These are phyloP conservation scores for Suhomyces atakaporum DNA, from an alignment of 1,139 yeast genomes.

Conservation along the genomic window DNA sequence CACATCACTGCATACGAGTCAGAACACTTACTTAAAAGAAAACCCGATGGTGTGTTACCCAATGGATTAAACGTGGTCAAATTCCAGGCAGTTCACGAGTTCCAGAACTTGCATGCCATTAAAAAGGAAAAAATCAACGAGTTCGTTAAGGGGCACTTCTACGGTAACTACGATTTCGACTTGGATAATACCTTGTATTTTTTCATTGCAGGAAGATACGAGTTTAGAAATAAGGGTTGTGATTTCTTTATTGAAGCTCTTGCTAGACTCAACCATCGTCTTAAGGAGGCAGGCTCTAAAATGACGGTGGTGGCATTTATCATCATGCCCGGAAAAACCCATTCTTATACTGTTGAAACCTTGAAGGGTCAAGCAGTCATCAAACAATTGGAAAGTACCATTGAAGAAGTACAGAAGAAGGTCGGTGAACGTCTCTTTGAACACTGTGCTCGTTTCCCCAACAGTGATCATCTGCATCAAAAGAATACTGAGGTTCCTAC, in stretches of 20 bases:
- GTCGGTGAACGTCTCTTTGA: conserved; percentile 89
- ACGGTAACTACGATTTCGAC: conserved; percentile 94
- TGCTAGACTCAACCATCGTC: conserved; percentile 86
- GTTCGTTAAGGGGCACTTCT: conserved; percentile 94
- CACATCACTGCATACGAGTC: conserved; percentile 95
- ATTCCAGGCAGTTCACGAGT: conserved; percentile 96
- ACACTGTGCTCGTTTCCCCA: conserved; percentile 83
- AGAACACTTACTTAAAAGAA: conserved; percentile 88
- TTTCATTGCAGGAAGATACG: conserved; percentile 97
- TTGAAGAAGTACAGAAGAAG: conserved; percentile 82
- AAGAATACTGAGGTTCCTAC: conserved; percentile 53
- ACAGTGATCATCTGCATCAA: conserved; percentile 61
- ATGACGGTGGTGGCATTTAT: conserved; percentile 97
- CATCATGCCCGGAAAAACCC: conserved; percentile 96
- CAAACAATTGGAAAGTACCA: conserved; percentile 85
- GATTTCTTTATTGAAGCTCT: conserved; percentile 92
- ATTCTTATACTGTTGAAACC: conserved; percentile 94
- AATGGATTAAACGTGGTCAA: conserved; percentile 95
- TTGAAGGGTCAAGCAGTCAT: conserved; percentile 95
- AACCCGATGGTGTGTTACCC: conserved; percentile 97
- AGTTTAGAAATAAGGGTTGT: conserved; percentile 94
- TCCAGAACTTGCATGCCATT: conserved; percentile 92
- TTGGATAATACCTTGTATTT: conserved; percentile 91
- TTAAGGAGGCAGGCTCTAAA: conserved; percentile 79
- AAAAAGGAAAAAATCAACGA: conserved; percentile 92